These are phyloP conservation scores for Pythium aphanidermatum DNA, from an alignment of 352 stramenopile genomes.

Conservation along the genomic window DNA sequence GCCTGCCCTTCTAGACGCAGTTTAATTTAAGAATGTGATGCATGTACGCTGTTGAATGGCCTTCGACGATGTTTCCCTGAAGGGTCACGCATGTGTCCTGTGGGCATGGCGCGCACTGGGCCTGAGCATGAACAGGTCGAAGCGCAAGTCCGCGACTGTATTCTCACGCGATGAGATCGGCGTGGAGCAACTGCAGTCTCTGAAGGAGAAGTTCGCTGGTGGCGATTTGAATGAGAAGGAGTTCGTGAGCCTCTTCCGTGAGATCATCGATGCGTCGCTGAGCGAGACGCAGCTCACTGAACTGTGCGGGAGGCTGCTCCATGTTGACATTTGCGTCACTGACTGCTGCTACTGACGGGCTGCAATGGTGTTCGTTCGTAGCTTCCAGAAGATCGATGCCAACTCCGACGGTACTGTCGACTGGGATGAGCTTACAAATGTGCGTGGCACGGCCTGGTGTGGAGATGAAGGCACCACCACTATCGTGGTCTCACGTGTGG, in stretches of 20 bases:
- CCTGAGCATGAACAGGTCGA: slow-evolving; percentile 14
- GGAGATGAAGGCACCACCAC: too few relatives aligned
- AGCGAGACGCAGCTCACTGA: slow-evolving; percentile 77
- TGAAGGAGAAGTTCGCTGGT: slow-evolving; percentile 81
- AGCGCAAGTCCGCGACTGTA: slow-evolving; percentile 40
- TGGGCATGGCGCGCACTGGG: not conserved
- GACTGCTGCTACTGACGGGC: not conserved
- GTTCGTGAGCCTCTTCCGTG: slow-evolving; percentile 77
- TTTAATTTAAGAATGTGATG: too few relatives aligned
- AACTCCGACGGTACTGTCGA: slow-evolving; percentile 84
- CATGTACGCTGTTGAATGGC: too few relatives aligned
- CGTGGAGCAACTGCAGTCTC: slow-evolving; percentile 73
- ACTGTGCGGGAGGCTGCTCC: slow-evolving; percentile 35
- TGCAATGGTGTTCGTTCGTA: too few relatives aligned
- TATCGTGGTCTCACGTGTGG: too few relatives aligned
- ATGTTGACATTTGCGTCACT: not conserved
- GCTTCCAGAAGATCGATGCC: slow-evolving; percentile 86
- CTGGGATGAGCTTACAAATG: slow-evolving; percentile 88
- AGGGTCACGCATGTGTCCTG: too few relatives aligned
- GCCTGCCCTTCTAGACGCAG: too few relatives aligned
- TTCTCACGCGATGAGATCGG: slow-evolving; percentile 80
- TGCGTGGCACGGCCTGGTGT: slow-evolving; percentile 15
- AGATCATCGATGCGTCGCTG: slow-evolving; percentile 73
- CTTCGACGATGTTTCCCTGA: too few relatives aligned
- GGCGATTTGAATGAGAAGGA: slow-evolving; percentile 81